These are phyloP conservation scores for Leishmania arabica DNA, from an alignment of 208 protist genomes.

Conservation along the genomic window DNA sequence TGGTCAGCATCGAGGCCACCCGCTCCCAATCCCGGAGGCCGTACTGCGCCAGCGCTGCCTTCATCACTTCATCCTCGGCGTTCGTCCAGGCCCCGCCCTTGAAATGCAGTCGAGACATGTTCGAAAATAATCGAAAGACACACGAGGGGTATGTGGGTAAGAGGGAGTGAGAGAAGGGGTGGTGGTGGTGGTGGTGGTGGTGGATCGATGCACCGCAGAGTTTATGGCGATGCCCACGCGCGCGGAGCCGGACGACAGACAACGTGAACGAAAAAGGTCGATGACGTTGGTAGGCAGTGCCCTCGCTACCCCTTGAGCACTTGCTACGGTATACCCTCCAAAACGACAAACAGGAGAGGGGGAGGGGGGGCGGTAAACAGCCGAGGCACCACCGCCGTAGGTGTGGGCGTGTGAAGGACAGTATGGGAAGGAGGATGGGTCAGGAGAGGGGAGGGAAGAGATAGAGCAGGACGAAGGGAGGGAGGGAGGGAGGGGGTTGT, in stretches of 20 bases:
- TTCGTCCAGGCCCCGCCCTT: constrained; percentile 99
- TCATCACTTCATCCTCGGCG: constrained; percentile 99
- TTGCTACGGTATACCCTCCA: too few species aligned
- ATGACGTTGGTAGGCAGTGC: background rate
- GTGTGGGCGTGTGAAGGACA: background rate
- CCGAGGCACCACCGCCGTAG: background rate
- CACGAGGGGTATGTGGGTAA: background rate
- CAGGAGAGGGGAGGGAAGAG: background rate
- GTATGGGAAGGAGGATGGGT: background rate
- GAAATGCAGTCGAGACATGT: constrained; percentile 91
- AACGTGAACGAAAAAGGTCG: background rate
- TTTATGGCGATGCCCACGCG: background rate
- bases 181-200: background rate
- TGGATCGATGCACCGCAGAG: background rate
- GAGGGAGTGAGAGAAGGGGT: background rate
- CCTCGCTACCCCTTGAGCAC: too few species aligned
- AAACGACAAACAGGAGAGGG: background rate
- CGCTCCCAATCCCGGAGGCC: constrained; percentile 99
- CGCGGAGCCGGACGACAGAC: background rate
- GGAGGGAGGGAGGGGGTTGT: background rate
- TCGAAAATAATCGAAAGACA: constrained; percentile 9
- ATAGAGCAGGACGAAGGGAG: background rate
- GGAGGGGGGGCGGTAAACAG: background rate
- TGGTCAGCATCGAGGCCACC: constrained; percentile 97
- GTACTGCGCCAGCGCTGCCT: constrained; percentile 99